Percentiles rank a stretch among this genome's conserved stretches.
Evolutionary conservation across 177 flowering plant species (phyloP).

Genomic region (Telopea speciosissima): DNA sequence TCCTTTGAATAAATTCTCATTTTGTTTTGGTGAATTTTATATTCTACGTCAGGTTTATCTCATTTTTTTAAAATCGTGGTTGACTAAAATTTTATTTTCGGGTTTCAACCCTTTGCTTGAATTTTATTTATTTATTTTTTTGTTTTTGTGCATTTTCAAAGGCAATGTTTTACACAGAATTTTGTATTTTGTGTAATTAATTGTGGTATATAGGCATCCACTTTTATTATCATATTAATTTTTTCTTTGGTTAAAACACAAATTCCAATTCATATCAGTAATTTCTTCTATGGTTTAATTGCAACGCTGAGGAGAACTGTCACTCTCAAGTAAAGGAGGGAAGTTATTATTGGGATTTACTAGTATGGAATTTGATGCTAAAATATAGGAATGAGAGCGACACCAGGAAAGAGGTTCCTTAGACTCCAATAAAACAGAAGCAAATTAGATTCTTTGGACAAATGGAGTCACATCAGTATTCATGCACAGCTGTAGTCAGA

Average conservation of each 20-base stretch:
- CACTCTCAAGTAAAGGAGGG: background rate
- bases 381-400: background rate
- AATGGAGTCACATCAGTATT: background rate
- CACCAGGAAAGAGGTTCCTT: background rate
- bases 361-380: background rate
- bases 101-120: background rate
- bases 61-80: background rate
- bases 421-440: background rate
- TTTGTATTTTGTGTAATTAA: no score
- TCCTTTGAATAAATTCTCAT: no score
- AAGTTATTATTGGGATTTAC: background rate
- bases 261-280: no score
- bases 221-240: background rate
- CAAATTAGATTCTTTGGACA: background rate
- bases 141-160: background rate
- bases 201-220: background rate
- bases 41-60: background rate
- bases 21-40: no score
- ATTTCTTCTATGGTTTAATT: background rate
- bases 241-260: no score
- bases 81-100: background rate
- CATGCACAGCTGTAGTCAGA: background rate
- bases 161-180: background rate
- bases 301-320: background rate
- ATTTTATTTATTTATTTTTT: no score